Conservation (phyloP, 192 early-diverging fungal species). For the Podila clonocystis region DNA sequence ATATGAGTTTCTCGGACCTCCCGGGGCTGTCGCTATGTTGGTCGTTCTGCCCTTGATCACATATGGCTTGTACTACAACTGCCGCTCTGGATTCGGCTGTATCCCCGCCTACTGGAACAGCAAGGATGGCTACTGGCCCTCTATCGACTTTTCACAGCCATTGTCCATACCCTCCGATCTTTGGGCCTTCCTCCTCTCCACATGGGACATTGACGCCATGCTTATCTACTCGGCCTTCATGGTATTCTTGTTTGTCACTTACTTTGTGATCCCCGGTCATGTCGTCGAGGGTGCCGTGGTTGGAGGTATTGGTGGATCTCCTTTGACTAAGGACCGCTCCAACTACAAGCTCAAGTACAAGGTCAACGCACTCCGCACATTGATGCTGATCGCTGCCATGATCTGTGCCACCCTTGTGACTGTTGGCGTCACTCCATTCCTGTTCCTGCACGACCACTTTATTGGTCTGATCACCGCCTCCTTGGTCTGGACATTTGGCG, state of each 20-base stretch:
- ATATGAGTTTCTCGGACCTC: constrained; percentile 85
- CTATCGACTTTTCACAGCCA: constrained; percentile 31
- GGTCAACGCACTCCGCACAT: constrained; percentile 80
- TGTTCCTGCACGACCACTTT: constrained; percentile 87
- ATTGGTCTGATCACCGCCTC: constrained; percentile 78
- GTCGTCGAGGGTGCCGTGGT: constrained; percentile 65
- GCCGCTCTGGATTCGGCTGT: constrained; percentile 45
- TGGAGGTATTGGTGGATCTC: constrained; percentile 36
- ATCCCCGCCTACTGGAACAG: constrained; percentile 43
- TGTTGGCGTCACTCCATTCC: constrained; percentile 68
- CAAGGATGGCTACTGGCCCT: constrained; percentile 65
- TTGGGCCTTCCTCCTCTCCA: constrained; percentile 36
- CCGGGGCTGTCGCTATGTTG: constrained; percentile 68
- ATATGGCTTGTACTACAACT: constrained; percentile 57
- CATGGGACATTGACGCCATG: constrained; percentile 59
- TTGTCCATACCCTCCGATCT: constrained; percentile 20
- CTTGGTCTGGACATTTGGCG: constrained; percentile 67
- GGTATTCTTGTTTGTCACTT: constrained; percentile 70
- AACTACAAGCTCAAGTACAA: constrained; percentile 82
- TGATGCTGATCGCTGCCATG: constrained; percentile 61
- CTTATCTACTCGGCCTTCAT: constrained; percentile 75
- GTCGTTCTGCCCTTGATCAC: constrained; percentile 54
- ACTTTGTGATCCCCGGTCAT: constrained; percentile 75
- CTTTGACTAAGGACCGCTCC: constrained; percentile 68
- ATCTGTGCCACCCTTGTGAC: constrained; percentile 50